Conservation (phyloP, 768 basidiomycete species). For the Macrocybe gigantea region DNA sequence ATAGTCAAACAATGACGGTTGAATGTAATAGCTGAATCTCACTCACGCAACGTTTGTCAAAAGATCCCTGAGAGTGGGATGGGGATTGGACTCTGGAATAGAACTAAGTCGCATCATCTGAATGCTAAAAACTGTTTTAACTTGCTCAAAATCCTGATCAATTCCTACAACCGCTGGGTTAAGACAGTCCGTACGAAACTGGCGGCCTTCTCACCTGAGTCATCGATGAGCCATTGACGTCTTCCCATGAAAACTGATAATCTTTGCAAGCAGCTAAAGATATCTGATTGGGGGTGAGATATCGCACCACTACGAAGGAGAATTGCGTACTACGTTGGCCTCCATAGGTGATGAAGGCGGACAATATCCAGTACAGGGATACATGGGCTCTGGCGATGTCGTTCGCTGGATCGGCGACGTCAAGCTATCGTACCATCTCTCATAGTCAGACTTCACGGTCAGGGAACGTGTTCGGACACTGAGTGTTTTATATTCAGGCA, state of each 20-base stretch:
- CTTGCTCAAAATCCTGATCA: conserved; percentile 17
- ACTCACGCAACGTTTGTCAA: conserved; percentile 23
- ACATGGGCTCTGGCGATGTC: conserved; percentile 24
- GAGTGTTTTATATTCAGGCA: conserved; percentile 7
- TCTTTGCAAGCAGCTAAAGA: conserved; percentile 32
- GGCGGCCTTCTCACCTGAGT: conserved; percentile 16
- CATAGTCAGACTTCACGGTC: conserved; percentile 13
- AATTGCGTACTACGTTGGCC: conserved; percentile 24
- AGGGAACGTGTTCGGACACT: conserved; percentile 5
- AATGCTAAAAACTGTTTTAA: neutral
- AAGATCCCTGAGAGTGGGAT: conserved; percentile 22
- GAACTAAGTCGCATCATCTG: neutral
- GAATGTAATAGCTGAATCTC: neutral
- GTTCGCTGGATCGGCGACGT: conserved; percentile 17
- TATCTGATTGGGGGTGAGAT: conserved; percentile 16
- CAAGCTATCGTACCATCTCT: conserved; percentile 11
- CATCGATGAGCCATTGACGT: conserved; percentile 29
- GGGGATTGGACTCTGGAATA: conserved; percentile 18
- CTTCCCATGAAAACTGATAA: conserved; percentile 31
- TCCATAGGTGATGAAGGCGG: conserved; percentile 5
- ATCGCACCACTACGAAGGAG: neutral
- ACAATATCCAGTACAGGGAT: conserved; percentile 27
- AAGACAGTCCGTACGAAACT: neutral
- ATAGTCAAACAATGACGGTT: neutral
- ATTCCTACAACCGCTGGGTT: conserved; percentile 4